phyloP scores from a whole-genome alignment of 208 protist species.

The Sergeia podlipaevii region DNA sequence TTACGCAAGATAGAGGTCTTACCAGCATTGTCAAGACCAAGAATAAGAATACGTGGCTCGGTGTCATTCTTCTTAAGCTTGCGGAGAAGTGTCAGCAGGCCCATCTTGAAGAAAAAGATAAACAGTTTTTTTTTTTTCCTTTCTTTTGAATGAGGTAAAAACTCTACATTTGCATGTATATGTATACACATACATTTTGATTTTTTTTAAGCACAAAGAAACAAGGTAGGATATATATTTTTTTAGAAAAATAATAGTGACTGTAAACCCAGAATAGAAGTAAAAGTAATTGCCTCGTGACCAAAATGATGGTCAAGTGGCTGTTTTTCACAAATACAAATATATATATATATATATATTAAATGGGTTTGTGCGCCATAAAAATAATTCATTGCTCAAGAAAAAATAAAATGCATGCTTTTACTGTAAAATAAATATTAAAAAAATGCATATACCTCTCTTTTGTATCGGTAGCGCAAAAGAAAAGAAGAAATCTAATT shows the following conservation, averaged over 20 bases:
- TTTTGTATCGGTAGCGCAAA: no score
- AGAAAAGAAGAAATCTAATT: neutral
- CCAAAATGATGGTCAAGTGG: no score
- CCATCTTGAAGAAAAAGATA: slow-evolving; percentile 70
- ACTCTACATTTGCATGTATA: neutral
- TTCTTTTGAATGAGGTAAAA: neutral
- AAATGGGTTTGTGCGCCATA: no score
- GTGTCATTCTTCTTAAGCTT: slow-evolving; percentile 93
- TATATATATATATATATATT: no score
- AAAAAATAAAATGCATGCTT: neutral
- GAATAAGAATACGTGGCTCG: slow-evolving; percentile 94
- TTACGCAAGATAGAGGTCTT: slow-evolving; percentile 98
- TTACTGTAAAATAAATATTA: neutral
- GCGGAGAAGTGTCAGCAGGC: slow-evolving; percentile 92
- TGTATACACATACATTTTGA: neutral
- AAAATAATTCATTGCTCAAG: slow-evolving; percentile 4
- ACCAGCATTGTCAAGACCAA: slow-evolving; percentile 98
- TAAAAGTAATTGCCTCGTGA: no score
- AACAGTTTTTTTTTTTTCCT: slow-evolving; percentile 1
- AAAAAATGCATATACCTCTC: no score
- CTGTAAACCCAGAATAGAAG: slow-evolving; percentile 2
- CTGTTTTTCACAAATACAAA: no score
- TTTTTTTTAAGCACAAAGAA: no score
- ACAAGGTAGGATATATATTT: slow-evolving; percentile 1
- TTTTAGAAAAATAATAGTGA: neutral